Base-by-base conservation (phyloP, 2,329 filamentous ascomycete species). In the Fonsecaea nubica region DNA sequence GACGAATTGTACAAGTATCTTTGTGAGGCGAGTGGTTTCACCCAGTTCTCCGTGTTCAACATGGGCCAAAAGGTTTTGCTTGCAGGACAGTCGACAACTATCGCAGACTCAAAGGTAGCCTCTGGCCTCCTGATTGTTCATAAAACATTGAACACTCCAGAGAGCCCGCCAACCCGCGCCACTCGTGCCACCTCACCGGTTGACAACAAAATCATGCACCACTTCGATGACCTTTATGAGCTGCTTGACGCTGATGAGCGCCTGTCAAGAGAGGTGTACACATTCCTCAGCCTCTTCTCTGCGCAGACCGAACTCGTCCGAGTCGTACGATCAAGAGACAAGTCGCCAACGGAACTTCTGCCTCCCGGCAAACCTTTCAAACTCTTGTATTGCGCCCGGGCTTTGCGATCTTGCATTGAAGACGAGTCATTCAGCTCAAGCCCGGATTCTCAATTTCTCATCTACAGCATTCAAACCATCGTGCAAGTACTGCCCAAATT, bases 141-240 rank as follows among this genome's bases (percentile, higher is more conserved):
- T 12, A 73, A 70, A 60, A 62, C 57, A 15, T 54, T 66, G 38
- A 66, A 81, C 68, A 63, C 67, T 32, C 50, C 58, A 30, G 67
- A 68, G 18, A 68, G 53, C 21, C 59, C 58, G 10, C 69, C 63
- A 36, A 56, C 55, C 3, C 59, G 87, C 80, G 58, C 85, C 81
- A 55, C 88, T 81, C 69, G 71, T 5, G 65, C 71, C 15, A 56
- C 66, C n/a, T 73, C 85, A 80, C 40, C 84, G 1, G 83, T 98
- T 2, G 92, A 98, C 75, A 84, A 87, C 12, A 91, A 94, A 72
- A 89, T 98, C 25, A 81, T 95, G 71, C 85, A 88, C 64, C 91
- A 96, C 76, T 96, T 97, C 74, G 86, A 92, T 62, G 89, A 94
- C 67, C 80, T 99, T 30, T 97, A 95, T 84, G 86, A 87, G 52